Percentiles rank a stretch among this genome's conserved stretches.
phyloP scores from a whole-genome alignment of 352 stramenopile species.

The Labyrinthula sp. region DNA sequence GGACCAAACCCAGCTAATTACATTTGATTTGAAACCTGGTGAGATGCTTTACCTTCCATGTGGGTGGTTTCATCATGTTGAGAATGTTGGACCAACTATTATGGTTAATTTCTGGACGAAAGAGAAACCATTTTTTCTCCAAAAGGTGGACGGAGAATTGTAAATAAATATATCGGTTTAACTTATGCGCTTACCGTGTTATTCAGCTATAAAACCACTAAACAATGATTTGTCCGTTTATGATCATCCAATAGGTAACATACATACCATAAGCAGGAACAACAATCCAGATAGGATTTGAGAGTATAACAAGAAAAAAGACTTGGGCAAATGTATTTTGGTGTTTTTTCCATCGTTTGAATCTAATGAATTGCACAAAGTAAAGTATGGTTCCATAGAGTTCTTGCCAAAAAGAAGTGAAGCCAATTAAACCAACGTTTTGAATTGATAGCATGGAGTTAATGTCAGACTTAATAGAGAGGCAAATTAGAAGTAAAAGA shows the following conservation, averaged over 20 bases:
- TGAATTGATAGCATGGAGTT: slow-evolving; percentile 29
- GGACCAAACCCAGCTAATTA: slow-evolving; percentile 19
- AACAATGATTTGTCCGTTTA: no score
- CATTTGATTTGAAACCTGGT: slow-evolving; percentile 9
- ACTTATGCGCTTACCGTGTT: no score
- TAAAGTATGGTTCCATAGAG: slow-evolving; percentile 36
- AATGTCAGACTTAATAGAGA: no score
- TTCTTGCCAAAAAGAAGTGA: slow-evolving; percentile 34
- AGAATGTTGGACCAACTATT: slow-evolving; percentile 9
- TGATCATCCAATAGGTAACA: no score
- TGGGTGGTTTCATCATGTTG: slow-evolving; percentile 26
- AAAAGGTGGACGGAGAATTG: no score
- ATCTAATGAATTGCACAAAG: slow-evolving; percentile 32
- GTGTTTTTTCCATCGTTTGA: slow-evolving; percentile 19
- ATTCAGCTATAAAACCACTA: no score
- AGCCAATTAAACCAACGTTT: slow-evolving; percentile 31
- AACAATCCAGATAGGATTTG: slow-evolving; percentile 34
- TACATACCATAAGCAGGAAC: slow-evolving; percentile 13
- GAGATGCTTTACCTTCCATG: slow-evolving; percentile 21
- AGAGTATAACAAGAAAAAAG: slow-evolving; percentile 26
- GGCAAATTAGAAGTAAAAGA: slow-evolving; percentile 28
- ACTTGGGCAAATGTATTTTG: slow-evolving; percentile 17
- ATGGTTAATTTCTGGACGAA: slow-evolving; percentile 30
- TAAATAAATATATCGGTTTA: no score
- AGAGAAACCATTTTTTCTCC: slow-evolving; percentile 15